phyloP scores from a whole-genome alignment of 106 monocot species.

The Allium fistulosum region DNA sequence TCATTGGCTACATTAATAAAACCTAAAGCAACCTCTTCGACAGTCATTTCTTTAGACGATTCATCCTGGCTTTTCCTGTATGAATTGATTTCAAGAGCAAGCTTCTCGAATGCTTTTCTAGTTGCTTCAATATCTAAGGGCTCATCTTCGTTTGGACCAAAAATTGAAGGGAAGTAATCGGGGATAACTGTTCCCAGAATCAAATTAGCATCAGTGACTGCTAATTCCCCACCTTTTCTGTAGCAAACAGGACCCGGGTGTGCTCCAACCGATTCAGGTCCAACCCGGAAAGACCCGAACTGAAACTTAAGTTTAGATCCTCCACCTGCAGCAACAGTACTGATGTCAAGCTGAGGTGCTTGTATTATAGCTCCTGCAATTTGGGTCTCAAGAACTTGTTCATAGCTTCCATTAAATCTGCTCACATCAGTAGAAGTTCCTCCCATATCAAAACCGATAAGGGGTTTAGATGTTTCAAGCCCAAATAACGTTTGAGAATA shows the following conservation, averaged over 20 bases:
- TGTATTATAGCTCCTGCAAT: constrained; percentile 90
- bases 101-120: constrained; percentile 54
- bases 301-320: constrained; percentile 96
- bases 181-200: constrained; percentile 81
- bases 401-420: constrained; percentile 74
- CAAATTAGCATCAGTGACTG: constrained; percentile 95
- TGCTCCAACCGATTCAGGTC: constrained; percentile 95
- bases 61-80: constrained; percentile 60
- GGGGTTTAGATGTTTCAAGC: constrained; percentile 73
- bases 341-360: constrained; percentile 97
- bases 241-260: constrained; percentile 99
- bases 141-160: constrained; percentile 85
- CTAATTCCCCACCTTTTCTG: constrained; percentile 82
- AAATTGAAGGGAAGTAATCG: constrained; percentile 85
- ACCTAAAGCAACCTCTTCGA: constrained; percentile 91
- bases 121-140: constrained; percentile 77
- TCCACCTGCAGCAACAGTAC: constrained; percentile 94
- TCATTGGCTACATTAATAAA: constrained; percentile 95
- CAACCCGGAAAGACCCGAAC: constrained; percentile 90
- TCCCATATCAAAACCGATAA: constrained; percentile 99
- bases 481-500: constrained; percentile 84
- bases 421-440: constrained; percentile 98
- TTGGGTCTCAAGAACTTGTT: constrained; percentile 91
- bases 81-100: constrained; percentile 56
- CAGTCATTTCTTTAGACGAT: constrained; percentile 53